Evolutionary conservation across 2,329 filamentous ascomycete genomes (phyloP).

Genomic region (Lachnellula cervina): DNA sequence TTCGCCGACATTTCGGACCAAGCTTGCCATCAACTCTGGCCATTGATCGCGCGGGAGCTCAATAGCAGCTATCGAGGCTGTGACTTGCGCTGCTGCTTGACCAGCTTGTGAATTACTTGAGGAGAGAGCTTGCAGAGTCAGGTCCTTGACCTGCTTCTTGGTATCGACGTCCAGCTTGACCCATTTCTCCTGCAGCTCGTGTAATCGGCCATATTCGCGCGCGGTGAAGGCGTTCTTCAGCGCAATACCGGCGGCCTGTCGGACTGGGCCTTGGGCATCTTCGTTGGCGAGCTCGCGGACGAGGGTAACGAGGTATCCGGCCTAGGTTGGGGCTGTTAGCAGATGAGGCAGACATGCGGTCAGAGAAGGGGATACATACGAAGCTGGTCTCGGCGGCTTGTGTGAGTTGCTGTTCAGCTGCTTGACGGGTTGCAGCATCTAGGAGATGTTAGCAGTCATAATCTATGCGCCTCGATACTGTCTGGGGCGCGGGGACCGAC

Average conservation of each 20-base stretch:
- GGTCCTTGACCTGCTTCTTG: conserved; percentile 82
- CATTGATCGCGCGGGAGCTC: conserved; percentile 92
- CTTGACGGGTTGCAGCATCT: conserved; percentile 88
- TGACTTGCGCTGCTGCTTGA: conserved; percentile 87
- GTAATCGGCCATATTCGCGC: conserved; percentile 80
- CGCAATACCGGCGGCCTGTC: conserved; percentile 90
- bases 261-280: conserved; percentile 72
- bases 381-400: conserved; percentile 95
- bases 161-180: conserved; percentile 74
- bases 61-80: conserved; percentile 89
- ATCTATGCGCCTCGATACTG: neutral
- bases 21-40: conserved; percentile 80
- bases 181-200: conserved; percentile 93
- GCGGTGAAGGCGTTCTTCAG: conserved; percentile 98
- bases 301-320: conserved; percentile 87
- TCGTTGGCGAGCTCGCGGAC: conserved; percentile 94
- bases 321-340: conserved; percentile 46
- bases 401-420: conserved; percentile 88
- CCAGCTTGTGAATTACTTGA: conserved; percentile 79
- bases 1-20: conserved; percentile 89
- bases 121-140: conserved; percentile 81
- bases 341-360: conserved; percentile 26
- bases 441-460: conserved; percentile 33
- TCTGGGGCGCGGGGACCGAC: conserved; percentile 48
- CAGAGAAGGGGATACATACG: conserved; percentile 52